Conservation (phyloP, 192 early-diverging fungal genomes). For the Rhizophagus prolifer region DNA sequence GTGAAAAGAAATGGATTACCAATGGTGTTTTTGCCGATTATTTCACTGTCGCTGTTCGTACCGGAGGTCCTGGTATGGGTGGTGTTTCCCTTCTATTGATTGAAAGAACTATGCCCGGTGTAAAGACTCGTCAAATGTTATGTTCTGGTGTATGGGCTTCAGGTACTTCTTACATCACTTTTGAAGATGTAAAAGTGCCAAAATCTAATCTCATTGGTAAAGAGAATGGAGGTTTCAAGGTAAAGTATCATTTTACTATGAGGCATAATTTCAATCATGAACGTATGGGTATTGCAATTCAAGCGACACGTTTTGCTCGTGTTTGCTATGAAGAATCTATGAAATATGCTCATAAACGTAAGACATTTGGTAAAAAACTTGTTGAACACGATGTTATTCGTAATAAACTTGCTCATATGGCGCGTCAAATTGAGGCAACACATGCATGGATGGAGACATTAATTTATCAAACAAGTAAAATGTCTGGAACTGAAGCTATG, state of each 20-base stretch:
- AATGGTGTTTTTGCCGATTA: constrained; percentile 81
- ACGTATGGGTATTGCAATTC: constrained; percentile 79
- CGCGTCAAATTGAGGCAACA: constrained; percentile 80
- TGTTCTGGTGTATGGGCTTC: too few species aligned
- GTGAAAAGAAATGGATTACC: constrained; percentile 85
- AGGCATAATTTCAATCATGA: constrained; percentile 85
- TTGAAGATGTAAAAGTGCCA: too few species aligned
- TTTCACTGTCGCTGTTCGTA: too few species aligned
- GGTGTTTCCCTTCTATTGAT: too few species aligned
- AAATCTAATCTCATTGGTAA: constrained; percentile 82
- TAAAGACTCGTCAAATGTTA: too few species aligned
- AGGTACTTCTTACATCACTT: too few species aligned
- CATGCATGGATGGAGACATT: too few species aligned
- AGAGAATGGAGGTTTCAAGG: constrained; percentile 84
- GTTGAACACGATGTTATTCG: constrained; percentile 84
- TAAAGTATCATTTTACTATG: too few species aligned
- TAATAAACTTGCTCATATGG: constrained; percentile 81
- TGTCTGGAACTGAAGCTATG: constrained; percentile 68
- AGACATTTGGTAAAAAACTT: constrained; percentile 78
- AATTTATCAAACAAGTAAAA: constrained; percentile 65
- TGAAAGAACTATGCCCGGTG: too few species aligned
- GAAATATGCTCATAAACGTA: too few species aligned
- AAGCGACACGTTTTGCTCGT: constrained; percentile 82
- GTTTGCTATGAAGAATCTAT: constrained; percentile 85
- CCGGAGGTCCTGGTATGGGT: too few species aligned